Conservation (phyloP, 257 asterid genomes). For the Agastache rugosa region DNA sequence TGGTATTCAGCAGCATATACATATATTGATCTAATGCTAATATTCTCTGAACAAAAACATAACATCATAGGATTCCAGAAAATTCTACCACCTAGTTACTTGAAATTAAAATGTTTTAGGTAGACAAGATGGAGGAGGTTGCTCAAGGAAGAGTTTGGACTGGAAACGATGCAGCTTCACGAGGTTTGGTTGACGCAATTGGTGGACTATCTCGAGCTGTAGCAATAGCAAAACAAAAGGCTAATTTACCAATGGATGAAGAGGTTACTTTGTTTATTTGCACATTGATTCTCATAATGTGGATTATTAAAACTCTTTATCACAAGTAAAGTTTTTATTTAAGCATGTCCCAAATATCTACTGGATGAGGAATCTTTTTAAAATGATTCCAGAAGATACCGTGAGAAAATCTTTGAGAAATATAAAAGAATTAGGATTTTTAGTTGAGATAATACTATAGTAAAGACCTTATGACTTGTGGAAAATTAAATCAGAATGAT, state of each 20-base stretch:
- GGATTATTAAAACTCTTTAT: neutral
- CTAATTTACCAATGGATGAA: conserved; percentile 81
- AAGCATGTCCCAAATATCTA: conserved; percentile 15
- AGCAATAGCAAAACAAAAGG: conserved; percentile 93
- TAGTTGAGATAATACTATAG: neutral
- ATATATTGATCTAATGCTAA: conserved; percentile 22
- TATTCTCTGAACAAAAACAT: conserved; percentile 1
- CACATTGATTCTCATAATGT: conserved; percentile 20
- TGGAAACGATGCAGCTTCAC: conserved; percentile 86
- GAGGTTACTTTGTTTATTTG: conserved; percentile 53
- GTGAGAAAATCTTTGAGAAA: neutral
- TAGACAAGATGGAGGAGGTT: conserved; percentile 91
- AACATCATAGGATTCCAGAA: neutral
- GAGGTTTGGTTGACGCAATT: conserved; percentile 90
- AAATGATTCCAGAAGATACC: neutral
- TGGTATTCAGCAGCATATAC: conserved; percentile 39
- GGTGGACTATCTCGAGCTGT: conserved; percentile 94
- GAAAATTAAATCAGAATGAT: neutral
- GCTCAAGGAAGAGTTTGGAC: conserved; percentile 99
- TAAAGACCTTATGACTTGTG: neutral
- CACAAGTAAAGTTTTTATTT: neutral
- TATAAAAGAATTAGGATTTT: neutral
- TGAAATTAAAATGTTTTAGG: conserved; percentile 52
- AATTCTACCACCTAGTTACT: conserved; percentile 23
- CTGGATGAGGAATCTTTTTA: neutral